Conservation (phyloP, 2,329 filamentous ascomycete species). For the Pyrenophora graminea region DNA sequence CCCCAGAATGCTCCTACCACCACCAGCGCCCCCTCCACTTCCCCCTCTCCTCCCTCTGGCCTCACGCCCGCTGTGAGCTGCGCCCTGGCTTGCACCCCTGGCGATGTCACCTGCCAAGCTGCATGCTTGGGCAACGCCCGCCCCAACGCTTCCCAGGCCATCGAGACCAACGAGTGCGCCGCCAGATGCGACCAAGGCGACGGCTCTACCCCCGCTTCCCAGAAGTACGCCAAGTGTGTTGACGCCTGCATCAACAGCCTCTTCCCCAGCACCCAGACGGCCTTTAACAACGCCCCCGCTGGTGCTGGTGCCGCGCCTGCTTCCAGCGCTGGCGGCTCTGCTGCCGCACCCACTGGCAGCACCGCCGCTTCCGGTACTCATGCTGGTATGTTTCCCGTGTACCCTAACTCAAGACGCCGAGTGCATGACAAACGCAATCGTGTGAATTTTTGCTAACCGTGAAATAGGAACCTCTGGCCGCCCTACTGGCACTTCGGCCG, state of each 20-base stretch:
- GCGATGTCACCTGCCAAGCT: constrained; percentile 58
- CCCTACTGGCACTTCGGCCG: neutral
- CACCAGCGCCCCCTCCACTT: constrained; percentile 43
- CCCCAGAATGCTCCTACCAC: constrained; percentile 46
- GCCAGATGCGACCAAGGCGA: constrained; percentile 58
- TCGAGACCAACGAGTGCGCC: constrained; percentile 58
- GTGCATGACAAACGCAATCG: neutral
- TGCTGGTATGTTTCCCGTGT: constrained; percentile 5
- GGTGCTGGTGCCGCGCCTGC: constrained; percentile 27
- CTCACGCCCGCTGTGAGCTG: constrained; percentile 42
- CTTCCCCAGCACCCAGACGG: constrained; percentile 51
- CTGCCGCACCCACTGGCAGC: constrained; percentile 24
- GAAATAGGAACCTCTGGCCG: neutral
- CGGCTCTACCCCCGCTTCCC: constrained; percentile 52
- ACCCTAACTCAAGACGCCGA: too few species aligned
- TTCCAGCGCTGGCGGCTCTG: constrained; percentile 28
- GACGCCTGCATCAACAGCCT: constrained; percentile 54
- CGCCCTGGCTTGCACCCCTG: constrained; percentile 45
- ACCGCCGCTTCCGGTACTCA: neutral
- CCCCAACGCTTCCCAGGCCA: constrained; percentile 55
- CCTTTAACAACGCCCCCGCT: constrained; percentile 24
- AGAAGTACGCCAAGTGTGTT: constrained; percentile 55
- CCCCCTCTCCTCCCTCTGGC: constrained; percentile 23
- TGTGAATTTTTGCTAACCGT: constrained; percentile 9
- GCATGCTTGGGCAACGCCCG: constrained; percentile 57